Evolutionary conservation across 208 protist genomes (phyloP).

Genomic region (Porcisia deanei): DNA sequence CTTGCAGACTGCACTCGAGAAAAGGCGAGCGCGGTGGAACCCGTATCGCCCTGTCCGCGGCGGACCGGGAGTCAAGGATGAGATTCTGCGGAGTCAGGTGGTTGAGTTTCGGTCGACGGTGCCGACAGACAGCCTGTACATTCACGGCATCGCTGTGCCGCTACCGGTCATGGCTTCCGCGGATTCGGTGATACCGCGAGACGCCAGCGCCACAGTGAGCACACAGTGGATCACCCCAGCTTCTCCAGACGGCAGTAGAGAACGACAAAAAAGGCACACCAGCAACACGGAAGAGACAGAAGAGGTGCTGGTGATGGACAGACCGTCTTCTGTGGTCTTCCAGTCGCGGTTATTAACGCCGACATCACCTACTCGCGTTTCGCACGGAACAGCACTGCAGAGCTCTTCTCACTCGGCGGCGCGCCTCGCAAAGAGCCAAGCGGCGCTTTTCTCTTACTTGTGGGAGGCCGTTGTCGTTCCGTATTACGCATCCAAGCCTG

Average conservation of each 20-base stretch:
- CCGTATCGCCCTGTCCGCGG: conserved; percentile 72
- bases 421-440: conserved; percentile 11
- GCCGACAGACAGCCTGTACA: conserved; percentile 41
- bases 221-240: background rate
- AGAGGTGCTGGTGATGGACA: conserved; percentile 21
- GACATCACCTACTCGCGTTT: background rate
- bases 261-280: background rate
- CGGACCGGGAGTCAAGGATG: conserved; percentile 42
- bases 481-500: conserved; percentile 22
- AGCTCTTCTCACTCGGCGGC: conserved; percentile 1
- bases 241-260: background rate
- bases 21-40: conserved; percentile 63
- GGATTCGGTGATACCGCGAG: background rate
- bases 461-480: conserved; percentile 52
- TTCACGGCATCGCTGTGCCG: conserved; percentile 29
- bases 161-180: background rate
- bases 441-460: conserved; percentile 41
- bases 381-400: background rate
- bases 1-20: conserved; percentile 36
- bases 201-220: background rate
- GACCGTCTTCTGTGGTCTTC: background rate
- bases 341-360: background rate
- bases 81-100: conserved; percentile 77
- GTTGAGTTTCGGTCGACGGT: conserved; percentile 60
- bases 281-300: background rate